Percentiles rank a stretch among this genome's conserved stretches.
These are phyloP conservation scores for Fusarium foetens DNA, from an alignment of 2,329 filamentous ascomycete species.

Conservation along the genomic window DNA sequence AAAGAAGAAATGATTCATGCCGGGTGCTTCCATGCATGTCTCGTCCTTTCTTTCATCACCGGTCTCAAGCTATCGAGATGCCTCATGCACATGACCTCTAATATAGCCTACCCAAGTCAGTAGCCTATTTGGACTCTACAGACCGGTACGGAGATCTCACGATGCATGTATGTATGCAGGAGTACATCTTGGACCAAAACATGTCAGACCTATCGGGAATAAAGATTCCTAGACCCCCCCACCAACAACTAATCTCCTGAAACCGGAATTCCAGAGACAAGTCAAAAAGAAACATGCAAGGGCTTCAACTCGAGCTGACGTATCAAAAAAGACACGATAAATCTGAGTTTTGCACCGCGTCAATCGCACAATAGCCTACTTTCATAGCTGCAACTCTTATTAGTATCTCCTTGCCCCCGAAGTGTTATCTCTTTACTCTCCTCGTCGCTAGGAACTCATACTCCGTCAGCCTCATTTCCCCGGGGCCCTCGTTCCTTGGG, in stretches of 20 bases:
- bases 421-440: not conserved
- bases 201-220: not conserved
- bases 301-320: constrained; percentile 1
- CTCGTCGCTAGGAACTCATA: not conserved
- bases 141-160: constrained; percentile 35
- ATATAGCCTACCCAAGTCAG: not conserved
- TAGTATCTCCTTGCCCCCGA: not conserved
- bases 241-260: not conserved
- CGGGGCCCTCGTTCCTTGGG: not conserved
- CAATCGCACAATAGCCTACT: not conserved
- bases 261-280: not conserved
- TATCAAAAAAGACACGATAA: constrained; percentile 6
- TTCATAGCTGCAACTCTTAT: not conserved
- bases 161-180: not conserved
- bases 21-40: not conserved
- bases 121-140: not conserved
- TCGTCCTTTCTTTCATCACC: not conserved
- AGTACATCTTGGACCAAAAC: not conserved
- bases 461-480: constrained; percentile 2
- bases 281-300: constrained; percentile 5
- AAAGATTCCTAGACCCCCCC: not conserved
- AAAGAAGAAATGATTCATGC: constrained; percentile 5
- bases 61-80: not conserved
- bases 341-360: not conserved
- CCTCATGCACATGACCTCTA: not conserved